These are phyloP conservation scores for Rhinocladiella mackenziei DNA, from an alignment of 2,329 filamentous ascomycete species.

Conservation along the genomic window DNA sequence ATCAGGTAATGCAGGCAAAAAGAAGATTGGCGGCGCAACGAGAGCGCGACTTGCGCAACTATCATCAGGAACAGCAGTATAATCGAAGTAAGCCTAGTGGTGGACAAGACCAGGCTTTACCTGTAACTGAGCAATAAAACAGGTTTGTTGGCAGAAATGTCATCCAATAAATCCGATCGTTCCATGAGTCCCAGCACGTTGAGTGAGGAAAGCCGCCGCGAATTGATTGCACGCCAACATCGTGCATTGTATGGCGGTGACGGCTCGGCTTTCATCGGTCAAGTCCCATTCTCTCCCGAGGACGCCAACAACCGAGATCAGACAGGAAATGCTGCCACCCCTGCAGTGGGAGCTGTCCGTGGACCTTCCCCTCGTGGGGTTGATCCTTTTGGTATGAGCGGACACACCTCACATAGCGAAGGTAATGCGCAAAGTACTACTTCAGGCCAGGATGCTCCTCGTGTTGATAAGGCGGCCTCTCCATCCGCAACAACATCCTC, in stretches of 20 bases:
- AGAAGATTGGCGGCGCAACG: slow-evolving; percentile 98
- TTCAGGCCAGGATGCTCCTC: slow-evolving; percentile 35
- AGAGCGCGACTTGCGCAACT: slow-evolving; percentile 98
- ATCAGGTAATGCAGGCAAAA: slow-evolving; percentile 99
- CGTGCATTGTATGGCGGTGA: slow-evolving; percentile 84
- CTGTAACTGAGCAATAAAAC: slow-evolving; percentile 39
- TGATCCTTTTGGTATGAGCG: slow-evolving; percentile 61
- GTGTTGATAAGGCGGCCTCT: slow-evolving; percentile 57
- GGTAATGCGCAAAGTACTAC: slow-evolving; percentile 5
- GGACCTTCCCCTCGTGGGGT: slow-evolving; percentile 77
- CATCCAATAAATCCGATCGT: slow-evolving; percentile 75
- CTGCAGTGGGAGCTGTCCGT: slow-evolving; percentile 50
- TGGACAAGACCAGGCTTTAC: slow-evolving; percentile 7
- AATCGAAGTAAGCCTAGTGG: slow-evolving; percentile 71
- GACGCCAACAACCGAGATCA: slow-evolving; percentile 63
- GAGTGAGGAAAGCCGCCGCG: slow-evolving; percentile 93
- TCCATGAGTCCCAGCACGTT: slow-evolving; percentile 78
- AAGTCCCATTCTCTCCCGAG: slow-evolving; percentile 65
- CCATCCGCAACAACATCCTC: slow-evolving; percentile 49
- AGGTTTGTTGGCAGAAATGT: slow-evolving; percentile 65
- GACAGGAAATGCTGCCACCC: slow-evolving; percentile 55
- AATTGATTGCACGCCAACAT: slow-evolving; percentile 92
- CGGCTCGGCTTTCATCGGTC: slow-evolving; percentile 63
- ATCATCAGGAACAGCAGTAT: slow-evolving; percentile 99
- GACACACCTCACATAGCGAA: slow-evolving; percentile 13